Conservation (phyloP, 140 eudicot species). For the Stevia rebaudiana region DNA sequence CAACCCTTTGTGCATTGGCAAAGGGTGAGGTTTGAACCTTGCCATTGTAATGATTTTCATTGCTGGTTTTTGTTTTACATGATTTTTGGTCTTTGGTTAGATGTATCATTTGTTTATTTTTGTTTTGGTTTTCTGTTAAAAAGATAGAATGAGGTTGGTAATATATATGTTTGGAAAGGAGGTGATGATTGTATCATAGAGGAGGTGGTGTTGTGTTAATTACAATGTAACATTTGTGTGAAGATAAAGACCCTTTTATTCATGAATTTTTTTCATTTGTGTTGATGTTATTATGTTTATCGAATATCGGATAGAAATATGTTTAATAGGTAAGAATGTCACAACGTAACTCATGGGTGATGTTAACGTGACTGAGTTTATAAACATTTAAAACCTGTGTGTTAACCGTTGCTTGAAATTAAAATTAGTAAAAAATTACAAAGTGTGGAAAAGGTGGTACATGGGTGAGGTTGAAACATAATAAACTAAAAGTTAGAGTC, state of each 20-base stretch:
- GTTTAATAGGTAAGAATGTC: no score
- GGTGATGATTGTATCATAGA: slow-evolving; percentile 41
- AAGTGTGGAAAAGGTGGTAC: no score
- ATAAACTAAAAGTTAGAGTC: no score
- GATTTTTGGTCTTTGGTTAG: slow-evolving; percentile 21
- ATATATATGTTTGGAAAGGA: slow-evolving; percentile 25
- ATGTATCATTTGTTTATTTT: slow-evolving; percentile 38
- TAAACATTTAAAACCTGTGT: no score
- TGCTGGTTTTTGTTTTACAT: slow-evolving; percentile 18
- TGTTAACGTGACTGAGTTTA: no score
- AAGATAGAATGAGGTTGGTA: slow-evolving; percentile 17
- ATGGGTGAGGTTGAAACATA: no score
- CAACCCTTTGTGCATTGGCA: slow-evolving; percentile 54
- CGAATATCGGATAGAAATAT: no score
- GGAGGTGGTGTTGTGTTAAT: slow-evolving; percentile 32
- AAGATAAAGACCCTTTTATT: slow-evolving; percentile 14
- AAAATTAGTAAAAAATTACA: no score
- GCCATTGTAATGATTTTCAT: slow-evolving; percentile 23
- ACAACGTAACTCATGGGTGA: no score
- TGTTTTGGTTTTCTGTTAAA: slow-evolving; percentile 11
- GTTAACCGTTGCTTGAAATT: no score
- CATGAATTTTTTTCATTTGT: not conserved
- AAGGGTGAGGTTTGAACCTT: slow-evolving; percentile 15
- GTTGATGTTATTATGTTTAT: no score
- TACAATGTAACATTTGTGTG: slow-evolving; percentile 41